Evolutionary conservation across 306 rosid genomes (phyloP), one percentile per base, ranked within the genome.

Genomic region (Sphenostylis stenocarpa): DNA sequence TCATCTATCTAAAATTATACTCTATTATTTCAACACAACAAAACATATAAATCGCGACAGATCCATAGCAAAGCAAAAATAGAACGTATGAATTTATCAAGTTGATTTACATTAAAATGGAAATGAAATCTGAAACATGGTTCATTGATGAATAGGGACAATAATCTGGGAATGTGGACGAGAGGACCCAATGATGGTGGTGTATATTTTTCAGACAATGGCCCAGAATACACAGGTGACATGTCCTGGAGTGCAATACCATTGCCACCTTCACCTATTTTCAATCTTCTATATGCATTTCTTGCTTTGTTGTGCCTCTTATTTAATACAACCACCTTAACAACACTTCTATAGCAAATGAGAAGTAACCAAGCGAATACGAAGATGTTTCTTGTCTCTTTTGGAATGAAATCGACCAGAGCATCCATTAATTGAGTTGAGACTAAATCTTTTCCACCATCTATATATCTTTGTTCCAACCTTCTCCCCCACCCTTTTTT

Each of bases 111-210:
- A 10, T 58, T 0, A 19, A 62, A 23, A 1, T 48, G 60, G 13
- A 48, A 48, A 36, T 64, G 55, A 0, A 68, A 56, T 77, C 49
- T 67, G 44, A 51, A 16, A 19, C 3, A 3, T 61, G 73, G 26
- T 5, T 67, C 14, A 11, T 0, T 39, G 70, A 9, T 81, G 73
- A 68, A 74, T 75, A 84, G 87, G 85, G 87, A 84, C 70, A 84
- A 84, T 29, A 81, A 73, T 67, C 60, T 81, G 28, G 87, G 87
- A 15, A 84, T 81, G 87, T 84, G 87, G 87, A 84, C 71, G 34
- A 72, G 87, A 68, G 87, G 83, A 23, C 75, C 83, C 49, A 81
- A 67, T 8, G 77, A 67, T 15, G 81, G 70, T 31, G 82, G 64
- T 3, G 48, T 43, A 60, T 79, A 49, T 34, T 17, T 81, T 13